These are phyloP conservation scores for Hypoxylon sp. DNA, from an alignment of 2,329 filamentous ascomycete genomes.

Conservation along the genomic window DNA sequence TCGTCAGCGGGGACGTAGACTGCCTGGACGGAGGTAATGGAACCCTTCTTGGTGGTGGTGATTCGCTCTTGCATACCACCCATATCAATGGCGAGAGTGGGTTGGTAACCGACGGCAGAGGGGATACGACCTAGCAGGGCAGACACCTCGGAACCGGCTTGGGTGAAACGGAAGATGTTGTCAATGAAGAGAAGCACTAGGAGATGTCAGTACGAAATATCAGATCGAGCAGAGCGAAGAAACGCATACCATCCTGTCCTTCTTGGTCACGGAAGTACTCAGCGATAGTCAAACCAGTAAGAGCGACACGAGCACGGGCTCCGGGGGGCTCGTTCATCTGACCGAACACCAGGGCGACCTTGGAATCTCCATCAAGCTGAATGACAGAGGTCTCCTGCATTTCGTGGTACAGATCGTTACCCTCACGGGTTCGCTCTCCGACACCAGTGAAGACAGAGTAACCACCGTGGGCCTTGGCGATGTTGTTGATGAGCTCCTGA, in stretches of 20 bases:
- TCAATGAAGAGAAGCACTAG: conserved; percentile 98
- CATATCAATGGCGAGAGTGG: conserved; percentile 98
- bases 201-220: conserved; percentile 2
- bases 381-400: conserved; percentile 99
- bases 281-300: conserved; percentile 84
- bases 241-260: conserved; percentile 81
- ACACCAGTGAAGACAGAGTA: conserved; percentile 99
- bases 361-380: conserved; percentile 98
- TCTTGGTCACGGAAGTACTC: conserved; percentile 82
- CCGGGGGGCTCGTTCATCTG: conserved; percentile 99
- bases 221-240: neutral
- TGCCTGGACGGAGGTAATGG: conserved; percentile 99
- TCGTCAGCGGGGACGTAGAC: conserved; percentile 99
- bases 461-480: conserved; percentile 99
- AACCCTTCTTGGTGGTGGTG: conserved; percentile 99
- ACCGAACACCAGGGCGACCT: conserved; percentile 99
- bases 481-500: conserved; percentile 99
- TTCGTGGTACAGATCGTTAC: conserved; percentile 99
- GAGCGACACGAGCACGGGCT: conserved; percentile 99
- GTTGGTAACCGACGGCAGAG: conserved; percentile 99
- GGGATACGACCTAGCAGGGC: conserved; percentile 99
- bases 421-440: conserved; percentile 99
- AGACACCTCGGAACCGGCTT: conserved; percentile 99
- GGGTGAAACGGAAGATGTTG: conserved; percentile 99
- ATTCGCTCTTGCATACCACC: conserved; percentile 99